A percentile compares a stretch with the other conserved stretches of the same genome.
These are phyloP conservation scores for Logfia minima DNA, from an alignment of 129 eudicot genomes.

Conservation along the genomic window DNA sequence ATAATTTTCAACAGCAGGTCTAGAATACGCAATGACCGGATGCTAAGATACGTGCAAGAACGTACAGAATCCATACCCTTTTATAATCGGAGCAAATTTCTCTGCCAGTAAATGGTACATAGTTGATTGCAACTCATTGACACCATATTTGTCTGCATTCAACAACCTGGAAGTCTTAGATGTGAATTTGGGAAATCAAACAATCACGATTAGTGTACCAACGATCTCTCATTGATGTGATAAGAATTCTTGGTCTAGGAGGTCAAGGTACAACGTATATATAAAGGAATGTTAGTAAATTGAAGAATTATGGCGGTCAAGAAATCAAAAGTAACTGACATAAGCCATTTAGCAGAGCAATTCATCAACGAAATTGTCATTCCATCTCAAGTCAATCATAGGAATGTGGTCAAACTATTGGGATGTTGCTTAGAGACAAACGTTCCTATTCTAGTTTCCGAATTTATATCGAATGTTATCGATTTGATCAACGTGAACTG, in stretches of 20 bases:
- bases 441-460: constrained; percentile 35
- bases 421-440: constrained; percentile 41
- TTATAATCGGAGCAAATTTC: constrained; percentile 5
- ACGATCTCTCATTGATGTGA: not conserved
- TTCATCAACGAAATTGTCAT: constrained; percentile 36
- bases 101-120: not conserved
- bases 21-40: not conserved
- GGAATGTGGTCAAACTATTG: constrained; percentile 35
- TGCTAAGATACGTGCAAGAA: constrained; percentile 10
- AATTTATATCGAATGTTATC: constrained; percentile 39
- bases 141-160: not conserved
- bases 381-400: constrained; percentile 33
- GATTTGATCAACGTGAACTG: no score
- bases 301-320: constrained; percentile 34
- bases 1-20: no score
- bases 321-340: constrained; percentile 27
- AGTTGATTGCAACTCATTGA: constrained; percentile 1
- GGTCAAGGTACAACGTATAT: constrained; percentile 39
- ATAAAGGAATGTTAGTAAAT: constrained; percentile 35
- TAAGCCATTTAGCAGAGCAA: constrained; percentile 10
- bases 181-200: not conserved
- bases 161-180: not conserved
- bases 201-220: not conserved
- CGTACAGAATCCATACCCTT: constrained; percentile 9
- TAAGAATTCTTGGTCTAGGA: constrained; percentile 34